Evolutionary conservation across 352 stramenopile species (phyloP).

Genomic region (Pythium phragmitis): DNA sequence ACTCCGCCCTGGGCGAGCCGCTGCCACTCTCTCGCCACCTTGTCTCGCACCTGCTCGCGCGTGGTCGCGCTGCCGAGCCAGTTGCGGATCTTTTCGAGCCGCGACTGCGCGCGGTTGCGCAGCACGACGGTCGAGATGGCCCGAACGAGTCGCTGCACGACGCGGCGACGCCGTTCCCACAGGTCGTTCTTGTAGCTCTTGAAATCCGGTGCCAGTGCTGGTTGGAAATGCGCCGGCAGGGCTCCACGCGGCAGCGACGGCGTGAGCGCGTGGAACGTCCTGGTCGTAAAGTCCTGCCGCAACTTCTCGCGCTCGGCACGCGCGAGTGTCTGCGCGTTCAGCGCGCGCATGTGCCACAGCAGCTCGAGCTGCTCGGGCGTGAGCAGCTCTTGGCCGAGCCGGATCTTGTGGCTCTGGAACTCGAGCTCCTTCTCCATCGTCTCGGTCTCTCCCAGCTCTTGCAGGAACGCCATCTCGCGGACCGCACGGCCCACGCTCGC

Average conservation of each 20-base stretch:
- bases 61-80: slow-evolving; percentile 55
- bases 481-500: slow-evolving; percentile 49
- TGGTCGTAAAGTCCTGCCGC: slow-evolving; percentile 38
- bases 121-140: slow-evolving; percentile 78
- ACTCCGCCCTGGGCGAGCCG: slow-evolving; percentile 7
- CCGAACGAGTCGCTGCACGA: slow-evolving; percentile 65
- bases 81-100: slow-evolving; percentile 50
- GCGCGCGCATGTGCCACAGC: slow-evolving; percentile 48
- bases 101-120: slow-evolving; percentile 50
- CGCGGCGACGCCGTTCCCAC: slow-evolving; percentile 67
- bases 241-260: slow-evolving; percentile 30
- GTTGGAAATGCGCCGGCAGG: slow-evolving; percentile 46
- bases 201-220: slow-evolving; percentile 55
- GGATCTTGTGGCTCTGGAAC: slow-evolving; percentile 79
- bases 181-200: slow-evolving; percentile 89
- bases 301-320: slow-evolving; percentile 44
- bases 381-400: slow-evolving; percentile 60
- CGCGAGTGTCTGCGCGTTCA: slow-evolving; percentile 33
- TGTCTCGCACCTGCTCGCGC: slow-evolving; percentile 49
- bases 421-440: slow-evolving; percentile 78
- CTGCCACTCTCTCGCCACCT: slow-evolving; percentile 60
- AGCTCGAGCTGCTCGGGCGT: slow-evolving; percentile 42
- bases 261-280: slow-evolving; percentile 35
- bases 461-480: slow-evolving; percentile 83
- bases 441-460: slow-evolving; percentile 73